Percentiles rank a stretch among this genome's conserved stretches.
Evolutionary conservation across 1,139 yeast species (phyloP).

Genomic region (Scheffersomyces stambukii): DNA sequence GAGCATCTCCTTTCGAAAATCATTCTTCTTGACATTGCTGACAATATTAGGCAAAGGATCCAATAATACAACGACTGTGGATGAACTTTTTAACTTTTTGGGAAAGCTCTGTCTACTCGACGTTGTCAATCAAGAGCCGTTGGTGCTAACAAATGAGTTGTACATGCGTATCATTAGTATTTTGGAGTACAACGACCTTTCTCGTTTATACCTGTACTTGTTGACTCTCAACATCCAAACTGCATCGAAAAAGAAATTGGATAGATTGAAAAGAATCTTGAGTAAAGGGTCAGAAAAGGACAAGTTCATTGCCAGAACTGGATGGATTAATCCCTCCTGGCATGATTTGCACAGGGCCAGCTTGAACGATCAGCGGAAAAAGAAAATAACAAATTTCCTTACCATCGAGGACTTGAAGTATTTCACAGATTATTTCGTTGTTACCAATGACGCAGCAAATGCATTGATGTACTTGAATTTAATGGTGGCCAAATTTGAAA

Average conservation of each 20-base stretch:
- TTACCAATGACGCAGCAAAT: slow-evolving; percentile 26
- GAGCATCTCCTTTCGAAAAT: too few species aligned
- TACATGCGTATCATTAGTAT: too few species aligned
- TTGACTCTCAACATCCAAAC: slow-evolving; percentile 33
- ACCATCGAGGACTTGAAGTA: slow-evolving; percentile 23
- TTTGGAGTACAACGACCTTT: too few species aligned
- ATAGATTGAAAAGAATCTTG: slow-evolving; percentile 21
- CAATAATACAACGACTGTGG: too few species aligned
- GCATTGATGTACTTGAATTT: slow-evolving; percentile 33
- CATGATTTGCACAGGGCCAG: slow-evolving; percentile 23
- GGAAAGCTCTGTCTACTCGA: too few species aligned
- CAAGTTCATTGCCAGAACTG: slow-evolving; percentile 33
- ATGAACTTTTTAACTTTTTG: too few species aligned
- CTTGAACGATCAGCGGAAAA: slow-evolving; percentile 15
- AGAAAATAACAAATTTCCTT: slow-evolving; percentile 29
- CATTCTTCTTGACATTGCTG: too few species aligned
- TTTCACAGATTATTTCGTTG: slow-evolving; percentile 21
- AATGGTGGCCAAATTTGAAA: slow-evolving; percentile 35
- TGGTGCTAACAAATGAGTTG: too few species aligned
- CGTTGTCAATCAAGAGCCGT: too few species aligned
- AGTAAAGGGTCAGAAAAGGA: slow-evolving; percentile 28
- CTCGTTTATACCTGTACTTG: slow-evolving; percentile 30
- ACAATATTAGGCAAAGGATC: too few species aligned
- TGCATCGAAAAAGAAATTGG: slow-evolving; percentile 11
- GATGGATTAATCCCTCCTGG: slow-evolving; percentile 34